Percentiles rank a stretch among this genome's conserved stretches.
Conservation (phyloP, 2,329 filamentous ascomycete species). For the Penicillium hordei region DNA sequence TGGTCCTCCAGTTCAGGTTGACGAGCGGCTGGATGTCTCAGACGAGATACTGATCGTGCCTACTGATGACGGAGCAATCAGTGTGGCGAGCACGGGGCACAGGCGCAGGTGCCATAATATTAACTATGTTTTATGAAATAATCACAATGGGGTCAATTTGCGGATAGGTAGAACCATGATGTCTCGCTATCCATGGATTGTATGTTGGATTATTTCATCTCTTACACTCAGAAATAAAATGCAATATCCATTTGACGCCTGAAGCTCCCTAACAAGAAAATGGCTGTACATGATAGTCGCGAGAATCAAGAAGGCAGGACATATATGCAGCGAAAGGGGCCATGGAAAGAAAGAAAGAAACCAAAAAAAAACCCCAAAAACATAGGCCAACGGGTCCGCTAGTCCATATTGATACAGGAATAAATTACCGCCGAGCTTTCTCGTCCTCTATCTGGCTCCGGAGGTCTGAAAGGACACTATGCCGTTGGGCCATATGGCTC, state of each 20-base stretch:
- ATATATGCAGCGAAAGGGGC: slow-evolving; percentile 14
- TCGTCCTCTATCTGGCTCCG: slow-evolving; percentile 83
- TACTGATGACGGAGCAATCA: too few species aligned
- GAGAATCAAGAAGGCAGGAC: slow-evolving; percentile 16
- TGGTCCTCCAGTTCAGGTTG: too few species aligned
- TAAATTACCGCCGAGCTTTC: slow-evolving; percentile 56
- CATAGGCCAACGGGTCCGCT: neutral
- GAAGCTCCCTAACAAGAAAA: slow-evolving; percentile 34
- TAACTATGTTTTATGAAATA: too few species aligned
- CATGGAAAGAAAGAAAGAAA: slow-evolving; percentile 14
- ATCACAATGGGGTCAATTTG: neutral
- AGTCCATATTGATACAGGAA: neutral
- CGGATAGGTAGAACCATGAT: neutral
- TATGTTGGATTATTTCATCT: neutral
- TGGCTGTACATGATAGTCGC: slow-evolving; percentile 31
- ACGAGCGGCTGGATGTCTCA: too few species aligned
- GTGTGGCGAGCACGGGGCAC: too few species aligned
- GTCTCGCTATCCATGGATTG: neutral
- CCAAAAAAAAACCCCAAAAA: neutral
- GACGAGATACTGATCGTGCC: too few species aligned
- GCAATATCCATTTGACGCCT: slow-evolving; percentile 34
- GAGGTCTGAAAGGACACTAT: slow-evolving; percentile 73
- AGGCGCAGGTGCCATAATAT: too few species aligned
- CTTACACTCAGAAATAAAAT: neutral
- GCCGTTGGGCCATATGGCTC: slow-evolving; percentile 72